Conservation (phyloP, 1,284 basidiomycete genomes). For the Hemileia vastatrix region DNA sequence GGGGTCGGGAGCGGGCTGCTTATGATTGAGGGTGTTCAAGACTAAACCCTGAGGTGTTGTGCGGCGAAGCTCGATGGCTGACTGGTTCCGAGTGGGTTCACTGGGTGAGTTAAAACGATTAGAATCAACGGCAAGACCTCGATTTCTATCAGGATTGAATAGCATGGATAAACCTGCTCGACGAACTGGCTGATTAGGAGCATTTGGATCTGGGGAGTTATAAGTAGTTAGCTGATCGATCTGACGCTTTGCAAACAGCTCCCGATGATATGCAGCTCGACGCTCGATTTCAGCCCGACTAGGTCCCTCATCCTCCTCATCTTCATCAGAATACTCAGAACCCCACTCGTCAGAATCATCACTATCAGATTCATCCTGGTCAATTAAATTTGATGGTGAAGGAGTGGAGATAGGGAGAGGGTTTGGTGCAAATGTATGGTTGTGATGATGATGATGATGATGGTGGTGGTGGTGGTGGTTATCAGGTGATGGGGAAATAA, state of each 20-base stretch:
- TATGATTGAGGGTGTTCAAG: too few species aligned
- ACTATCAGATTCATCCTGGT: not conserved
- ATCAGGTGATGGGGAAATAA: too few species aligned
- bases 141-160: slow-evolving; percentile 13
- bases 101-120: not conserved
- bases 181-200: not conserved
- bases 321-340: slow-evolving; percentile 16
- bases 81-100: slow-evolving; percentile 5
- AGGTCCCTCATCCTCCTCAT: not conserved
- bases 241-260: slow-evolving; percentile 15
- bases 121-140: not conserved
- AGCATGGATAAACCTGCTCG: slow-evolving; percentile 16
- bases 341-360: slow-evolving; percentile 15
- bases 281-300: not conserved
- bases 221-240: too few species aligned
- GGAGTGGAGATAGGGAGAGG: not conserved
- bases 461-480: too few species aligned
- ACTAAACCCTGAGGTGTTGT: too few species aligned
- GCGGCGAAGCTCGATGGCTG: slow-evolving; percentile 6
- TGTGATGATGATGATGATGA: too few species aligned
- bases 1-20: too few species aligned
- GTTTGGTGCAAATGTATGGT: slow-evolving; percentile 1
- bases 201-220: too few species aligned
- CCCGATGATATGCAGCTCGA: slow-evolving; percentile 11
- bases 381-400: not conserved